Evolutionary conservation across 1,284 basidiomycete species (phyloP), one percentile per base, ranked within the genome.

Genomic region (Cutaneotrichosporon sp.): DNA sequence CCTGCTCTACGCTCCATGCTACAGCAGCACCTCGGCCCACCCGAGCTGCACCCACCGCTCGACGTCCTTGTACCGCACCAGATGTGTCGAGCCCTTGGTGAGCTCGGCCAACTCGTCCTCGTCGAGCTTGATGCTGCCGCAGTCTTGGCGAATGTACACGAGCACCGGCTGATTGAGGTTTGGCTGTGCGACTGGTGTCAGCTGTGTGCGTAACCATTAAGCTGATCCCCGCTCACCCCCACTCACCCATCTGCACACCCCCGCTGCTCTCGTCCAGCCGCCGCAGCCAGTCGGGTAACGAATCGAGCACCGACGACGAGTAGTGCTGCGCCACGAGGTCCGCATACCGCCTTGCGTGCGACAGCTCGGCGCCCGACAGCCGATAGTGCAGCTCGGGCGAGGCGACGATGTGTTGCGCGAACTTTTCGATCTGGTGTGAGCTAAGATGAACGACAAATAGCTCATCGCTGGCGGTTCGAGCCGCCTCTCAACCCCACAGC

Each of bases 271-370:
- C 91, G 62, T 92, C 89, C 58, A 93, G 79, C 50, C 86, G 84
- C 31, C 86, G 84, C 69, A 94, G 87, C 57, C 85, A 83, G 51
- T 85, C 85, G 0, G 92, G 92, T 34, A 95, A 79, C 65, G 87
- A 85, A 68, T 91, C 89, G 38, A 95, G 81, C 2, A 93, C 90
- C 0, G 89, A 86, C 36, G 84, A 80, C 56, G 84, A 83, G 67
- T 89, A 88, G 74, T 94, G 90, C 20, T 85, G 82, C 67, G 90
- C 89, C 2, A 88, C 83, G 1, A 92, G 80, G 42, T 84, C 82
- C 6, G 89, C 87, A 72, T 90, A 91, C 89, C 87, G 83, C 70
- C 84, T 84, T 4, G 90, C 90, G 77, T 93, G 89, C 36, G 87
- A 84, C 13, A 89, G 84, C 75, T 95, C 92, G 18, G 87, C 87